phyloP scores from a whole-genome alignment of 2,329 filamentous ascomycete genomes.

The Pseudogymnoascus sp. region DNA sequence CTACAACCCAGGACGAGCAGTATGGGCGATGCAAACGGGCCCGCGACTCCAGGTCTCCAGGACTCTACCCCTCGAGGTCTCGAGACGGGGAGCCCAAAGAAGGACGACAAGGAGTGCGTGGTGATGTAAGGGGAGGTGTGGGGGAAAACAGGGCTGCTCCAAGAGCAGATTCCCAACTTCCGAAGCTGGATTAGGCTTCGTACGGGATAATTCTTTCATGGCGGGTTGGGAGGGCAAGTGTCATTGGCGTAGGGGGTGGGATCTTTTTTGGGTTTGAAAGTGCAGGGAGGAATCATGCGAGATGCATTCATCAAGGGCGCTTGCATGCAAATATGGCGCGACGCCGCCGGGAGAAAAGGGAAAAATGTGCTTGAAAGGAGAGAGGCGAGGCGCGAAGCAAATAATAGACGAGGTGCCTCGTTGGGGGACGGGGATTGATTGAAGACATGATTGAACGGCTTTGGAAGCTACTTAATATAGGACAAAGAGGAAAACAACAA shows the following conservation, averaged over 20 bases:
- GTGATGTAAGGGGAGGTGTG: slow-evolving; percentile 16
- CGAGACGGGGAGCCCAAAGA: slow-evolving; percentile 12
- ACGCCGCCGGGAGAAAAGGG: not conserved
- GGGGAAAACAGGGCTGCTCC: not conserved
- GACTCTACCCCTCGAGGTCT: not conserved
- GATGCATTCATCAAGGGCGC: not conserved
- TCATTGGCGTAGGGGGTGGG: not conserved
- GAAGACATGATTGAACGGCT: slow-evolving; percentile 7
- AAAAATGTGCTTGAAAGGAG: not conserved
- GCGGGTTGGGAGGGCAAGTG: not conserved
- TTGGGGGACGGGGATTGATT: not conserved
- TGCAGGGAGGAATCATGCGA: not conserved
- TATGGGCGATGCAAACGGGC: not conserved
- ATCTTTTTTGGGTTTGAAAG: not conserved
- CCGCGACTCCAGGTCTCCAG: not conserved
- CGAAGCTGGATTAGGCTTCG: not conserved
- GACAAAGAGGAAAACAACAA: not conserved
- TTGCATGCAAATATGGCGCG: slow-evolving; percentile 3
- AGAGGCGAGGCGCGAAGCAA: not conserved
- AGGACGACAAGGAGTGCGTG: slow-evolving; percentile 19
- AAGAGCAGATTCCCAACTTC: not conserved
- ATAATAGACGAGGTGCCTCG: slow-evolving; percentile 2
- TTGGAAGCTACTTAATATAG: slow-evolving; percentile 7
- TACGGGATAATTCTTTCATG: not conserved
- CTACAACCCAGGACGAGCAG: not conserved